Conservation (phyloP, 2,329 filamentous ascomycete genomes). For the Drechslera avenae region DNA sequence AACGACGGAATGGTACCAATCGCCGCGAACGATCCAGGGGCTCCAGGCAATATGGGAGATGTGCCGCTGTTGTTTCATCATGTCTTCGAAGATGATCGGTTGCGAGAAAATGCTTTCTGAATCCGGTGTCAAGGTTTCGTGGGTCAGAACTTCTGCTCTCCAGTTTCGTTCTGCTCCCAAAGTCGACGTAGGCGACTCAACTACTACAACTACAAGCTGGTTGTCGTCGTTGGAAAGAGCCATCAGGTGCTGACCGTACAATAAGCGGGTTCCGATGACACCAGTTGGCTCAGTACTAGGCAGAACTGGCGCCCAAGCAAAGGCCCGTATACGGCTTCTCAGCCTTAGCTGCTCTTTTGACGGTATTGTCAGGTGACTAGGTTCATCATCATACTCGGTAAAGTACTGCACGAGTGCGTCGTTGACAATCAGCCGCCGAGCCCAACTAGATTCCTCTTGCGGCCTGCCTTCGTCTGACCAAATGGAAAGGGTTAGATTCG, state of each 20-base stretch:
- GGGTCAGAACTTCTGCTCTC: constrained; percentile 35
- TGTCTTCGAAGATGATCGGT: constrained; percentile 38
- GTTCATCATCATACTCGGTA: constrained; percentile 11
- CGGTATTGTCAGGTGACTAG: constrained; percentile 19
- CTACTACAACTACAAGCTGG: constrained; percentile 45
- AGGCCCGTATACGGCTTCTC: constrained; percentile 49
- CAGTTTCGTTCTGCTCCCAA: constrained; percentile 31
- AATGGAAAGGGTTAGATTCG: constrained; percentile 61
- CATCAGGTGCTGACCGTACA: constrained; percentile 41
- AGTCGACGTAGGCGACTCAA: constrained; percentile 48
- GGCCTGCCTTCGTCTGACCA: constrained; percentile 58
- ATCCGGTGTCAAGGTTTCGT: constrained; percentile 28
- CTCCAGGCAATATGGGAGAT: constrained; percentile 49
- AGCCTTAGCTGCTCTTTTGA: constrained; percentile 45
- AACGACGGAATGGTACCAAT: constrained; percentile 36
- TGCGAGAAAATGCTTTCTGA: constrained; percentile 15
- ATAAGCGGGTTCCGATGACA: constrained; percentile 33
- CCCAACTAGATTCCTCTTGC: constrained; percentile 55
- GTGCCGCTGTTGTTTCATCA: constrained; percentile 39
- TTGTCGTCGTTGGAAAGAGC: constrained; percentile 51
- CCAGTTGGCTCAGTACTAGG: constrained; percentile 13
- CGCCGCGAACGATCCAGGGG: constrained; percentile 39
- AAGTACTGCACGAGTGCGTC: constrained; percentile 52
- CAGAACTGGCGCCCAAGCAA: constrained; percentile 48
- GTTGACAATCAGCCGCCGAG: constrained; percentile 60